phyloP scores from a whole-genome alignment of 164 flowering plant species.

The Macadamia integrifolia region DNA sequence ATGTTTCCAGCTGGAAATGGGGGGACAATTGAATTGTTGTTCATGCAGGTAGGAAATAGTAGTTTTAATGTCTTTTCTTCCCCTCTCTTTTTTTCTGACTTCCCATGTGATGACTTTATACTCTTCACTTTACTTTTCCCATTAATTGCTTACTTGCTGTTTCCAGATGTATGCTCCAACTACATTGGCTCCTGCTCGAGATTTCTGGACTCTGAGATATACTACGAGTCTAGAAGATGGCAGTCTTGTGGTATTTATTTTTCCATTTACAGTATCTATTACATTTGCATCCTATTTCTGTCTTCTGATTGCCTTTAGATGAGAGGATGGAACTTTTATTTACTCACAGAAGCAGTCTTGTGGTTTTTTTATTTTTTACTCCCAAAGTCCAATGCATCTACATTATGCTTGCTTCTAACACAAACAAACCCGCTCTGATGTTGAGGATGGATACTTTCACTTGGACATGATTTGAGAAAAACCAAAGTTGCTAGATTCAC shows the following conservation, averaged over 20 bases:
- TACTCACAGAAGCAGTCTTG: too few relatives aligned
- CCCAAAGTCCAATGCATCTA: too few relatives aligned
- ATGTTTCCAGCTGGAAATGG: conserved; percentile 87
- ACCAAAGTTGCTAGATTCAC: too few relatives aligned
- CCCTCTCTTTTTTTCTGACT: background rate
- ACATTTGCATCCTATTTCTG: background rate
- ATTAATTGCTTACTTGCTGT: background rate
- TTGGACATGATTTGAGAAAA: too few relatives aligned
- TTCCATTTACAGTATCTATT: background rate
- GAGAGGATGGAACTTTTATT: too few relatives aligned
- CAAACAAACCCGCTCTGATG: too few relatives aligned
- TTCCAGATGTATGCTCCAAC: conserved; percentile 89
- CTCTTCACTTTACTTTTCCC: background rate
- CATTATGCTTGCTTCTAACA: too few relatives aligned
- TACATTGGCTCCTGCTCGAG: conserved; percentile 88
- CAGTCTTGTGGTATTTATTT: conserved; percentile 75
- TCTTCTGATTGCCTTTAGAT: too few relatives aligned
- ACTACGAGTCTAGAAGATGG: conserved; percentile 81
- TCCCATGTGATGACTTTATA: background rate
- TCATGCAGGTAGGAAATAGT: conserved; percentile 62
- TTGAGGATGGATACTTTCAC: too few relatives aligned
- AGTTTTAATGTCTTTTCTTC: background rate
- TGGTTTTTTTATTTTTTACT: too few relatives aligned
- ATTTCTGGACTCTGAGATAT: conserved; percentile 93
- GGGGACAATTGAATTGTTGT: conserved; percentile 82